phyloP scores from a whole-genome alignment of 805 yeast species.

The Monosporozyma servazzii region DNA sequence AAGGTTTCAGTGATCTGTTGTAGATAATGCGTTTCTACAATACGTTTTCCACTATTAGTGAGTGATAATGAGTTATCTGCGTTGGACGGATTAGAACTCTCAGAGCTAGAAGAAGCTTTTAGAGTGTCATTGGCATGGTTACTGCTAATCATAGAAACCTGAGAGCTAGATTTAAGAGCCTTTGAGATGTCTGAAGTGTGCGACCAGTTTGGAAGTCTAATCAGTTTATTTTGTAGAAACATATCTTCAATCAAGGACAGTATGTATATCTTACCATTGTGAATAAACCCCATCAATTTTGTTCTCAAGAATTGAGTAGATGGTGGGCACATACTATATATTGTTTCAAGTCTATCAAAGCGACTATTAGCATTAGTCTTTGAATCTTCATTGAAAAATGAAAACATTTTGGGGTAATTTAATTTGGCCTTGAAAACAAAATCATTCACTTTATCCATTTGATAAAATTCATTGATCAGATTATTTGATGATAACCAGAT shows the following conservation, averaged over 20 bases:
- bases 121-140: not conserved
- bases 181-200: slow-evolving; percentile 28
- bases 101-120: not conserved
- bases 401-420: slow-evolving; percentile 25
- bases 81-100: not conserved
- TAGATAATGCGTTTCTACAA: slow-evolving; percentile 52
- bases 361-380: slow-evolving; percentile 3
- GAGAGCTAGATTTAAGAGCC: slow-evolving; percentile 6
- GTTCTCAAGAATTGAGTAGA: slow-evolving; percentile 59
- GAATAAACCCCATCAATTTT: slow-evolving; percentile 81
- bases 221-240: slow-evolving; percentile 49
- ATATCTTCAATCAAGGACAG: slow-evolving; percentile 89
- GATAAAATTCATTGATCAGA: slow-evolving; percentile 46
- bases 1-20: slow-evolving; percentile 80
- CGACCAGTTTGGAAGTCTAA: slow-evolving; percentile 29
- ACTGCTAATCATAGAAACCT: not conserved
- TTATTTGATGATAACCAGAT: slow-evolving; percentile 96
- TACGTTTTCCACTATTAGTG: slow-evolving; percentile 10
- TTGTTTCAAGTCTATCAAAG: slow-evolving; percentile 21
- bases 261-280: slow-evolving; percentile 78
- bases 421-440: slow-evolving; percentile 30
- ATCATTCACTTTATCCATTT: slow-evolving; percentile 29
- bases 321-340: slow-evolving; percentile 23
- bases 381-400: slow-evolving; percentile 5
- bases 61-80: not conserved